Conservation (phyloP, 345 rosid genomes). For the Psidium friedrichsthalianum region DNA sequence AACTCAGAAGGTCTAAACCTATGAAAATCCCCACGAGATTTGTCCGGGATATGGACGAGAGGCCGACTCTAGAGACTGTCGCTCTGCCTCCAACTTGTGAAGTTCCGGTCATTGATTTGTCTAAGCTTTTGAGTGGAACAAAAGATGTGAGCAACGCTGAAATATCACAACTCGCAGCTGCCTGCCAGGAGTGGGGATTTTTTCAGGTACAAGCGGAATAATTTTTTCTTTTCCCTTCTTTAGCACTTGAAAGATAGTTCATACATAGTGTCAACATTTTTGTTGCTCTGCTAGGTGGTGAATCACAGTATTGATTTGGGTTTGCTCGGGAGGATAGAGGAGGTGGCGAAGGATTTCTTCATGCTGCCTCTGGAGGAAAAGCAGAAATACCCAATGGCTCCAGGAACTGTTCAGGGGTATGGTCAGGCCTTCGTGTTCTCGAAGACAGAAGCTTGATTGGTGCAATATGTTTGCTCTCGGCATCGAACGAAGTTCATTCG, state of each 20-base stretch:
- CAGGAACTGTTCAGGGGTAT: constrained; percentile 91
- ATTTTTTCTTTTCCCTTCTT: background rate
- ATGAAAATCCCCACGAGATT: constrained; percentile 63
- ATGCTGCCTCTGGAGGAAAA: constrained; percentile 78
- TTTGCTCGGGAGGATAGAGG: constrained; percentile 52
- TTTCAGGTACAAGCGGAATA: constrained; percentile 50
- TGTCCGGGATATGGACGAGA: constrained; percentile 46
- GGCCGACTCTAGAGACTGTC: constrained; percentile 24
- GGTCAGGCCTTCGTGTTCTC: constrained; percentile 90
- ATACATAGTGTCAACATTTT: background rate
- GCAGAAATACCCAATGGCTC: constrained; percentile 72
- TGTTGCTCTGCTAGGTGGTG: constrained; percentile 35
- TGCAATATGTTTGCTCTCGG: constrained; percentile 98
- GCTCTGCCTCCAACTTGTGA: constrained; percentile 9
- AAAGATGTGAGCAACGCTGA: constrained; percentile 23
- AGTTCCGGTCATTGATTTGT: constrained; percentile 67
- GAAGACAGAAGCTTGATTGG: constrained; percentile 98
- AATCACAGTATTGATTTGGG: constrained; percentile 64
- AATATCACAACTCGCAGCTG: constrained; percentile 39
- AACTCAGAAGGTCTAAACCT: constrained; percentile 54
- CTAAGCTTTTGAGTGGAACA: constrained; percentile 31
- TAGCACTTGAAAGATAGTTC: background rate
- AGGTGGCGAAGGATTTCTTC: constrained; percentile 66
- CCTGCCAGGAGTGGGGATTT: constrained; percentile 95
- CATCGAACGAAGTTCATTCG: constrained; percentile 51